Evolutionary conservation across 2,329 filamentous ascomycete species (phyloP).

Genomic region (Rhytidhysteron rufulum): DNA sequence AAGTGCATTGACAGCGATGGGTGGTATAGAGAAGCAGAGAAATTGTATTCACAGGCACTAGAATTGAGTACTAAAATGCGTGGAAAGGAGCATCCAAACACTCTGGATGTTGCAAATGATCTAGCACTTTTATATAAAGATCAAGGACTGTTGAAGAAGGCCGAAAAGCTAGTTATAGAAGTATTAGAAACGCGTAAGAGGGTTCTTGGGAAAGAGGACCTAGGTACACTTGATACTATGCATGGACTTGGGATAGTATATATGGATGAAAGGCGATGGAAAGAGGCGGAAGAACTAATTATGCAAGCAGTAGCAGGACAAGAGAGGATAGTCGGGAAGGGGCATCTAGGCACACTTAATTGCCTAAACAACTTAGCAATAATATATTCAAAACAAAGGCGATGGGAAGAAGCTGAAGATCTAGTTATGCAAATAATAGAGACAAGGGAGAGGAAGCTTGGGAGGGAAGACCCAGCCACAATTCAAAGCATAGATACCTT

Average conservation of each 20-base stretch:
- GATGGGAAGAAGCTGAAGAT: background rate
- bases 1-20: background rate
- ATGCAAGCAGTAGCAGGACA: too few relatives aligned
- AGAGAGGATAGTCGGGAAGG: too few relatives aligned
- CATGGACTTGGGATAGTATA: too few relatives aligned
- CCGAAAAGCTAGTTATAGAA: background rate
- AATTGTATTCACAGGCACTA: background rate
- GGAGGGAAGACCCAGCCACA: background rate
- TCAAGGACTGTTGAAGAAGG: slow-evolving; percentile 1
- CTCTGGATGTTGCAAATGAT: slow-evolving; percentile 1
- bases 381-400: background rate
- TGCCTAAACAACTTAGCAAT: slow-evolving; percentile 4
- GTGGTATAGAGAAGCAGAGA: background rate
- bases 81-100: slow-evolving; percentile 3
- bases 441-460: too few relatives aligned
- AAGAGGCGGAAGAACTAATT: too few relatives aligned
- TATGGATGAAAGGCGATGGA: too few relatives aligned
- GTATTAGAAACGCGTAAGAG: slow-evolving; percentile 1
- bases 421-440: slow-evolving; percentile 1
- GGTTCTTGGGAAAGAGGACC: too few relatives aligned
- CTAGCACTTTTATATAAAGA: slow-evolving; percentile 1
- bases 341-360: too few relatives aligned
- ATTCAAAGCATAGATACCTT: slow-evolving; percentile 1
- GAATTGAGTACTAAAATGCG: background rate
- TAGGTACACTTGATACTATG: too few relatives aligned